These are phyloP conservation scores for Ustilago sp. DNA, from an alignment of 1,284 basidiomycete species.

Conservation along the genomic window DNA sequence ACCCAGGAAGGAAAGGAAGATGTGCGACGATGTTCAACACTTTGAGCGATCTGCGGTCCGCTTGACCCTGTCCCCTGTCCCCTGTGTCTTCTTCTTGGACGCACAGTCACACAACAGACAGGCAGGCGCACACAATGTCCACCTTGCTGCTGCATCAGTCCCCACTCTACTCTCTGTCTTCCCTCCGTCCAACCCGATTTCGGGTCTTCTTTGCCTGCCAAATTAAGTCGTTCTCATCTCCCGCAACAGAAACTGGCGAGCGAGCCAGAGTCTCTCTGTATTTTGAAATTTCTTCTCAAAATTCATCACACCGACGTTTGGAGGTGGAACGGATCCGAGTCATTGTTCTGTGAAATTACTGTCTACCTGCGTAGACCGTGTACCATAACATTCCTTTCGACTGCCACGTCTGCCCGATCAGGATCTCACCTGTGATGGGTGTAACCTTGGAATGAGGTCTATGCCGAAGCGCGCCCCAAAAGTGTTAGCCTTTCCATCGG, in stretches of 20 bases:
- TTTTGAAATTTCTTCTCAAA: slow-evolving; percentile 30
- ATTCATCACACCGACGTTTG: neutral
- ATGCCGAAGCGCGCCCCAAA: slow-evolving; percentile 54
- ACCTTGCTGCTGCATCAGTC: neutral
- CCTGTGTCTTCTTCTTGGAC: neutral
- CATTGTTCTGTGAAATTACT: slow-evolving; percentile 10
- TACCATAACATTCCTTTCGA: neutral
- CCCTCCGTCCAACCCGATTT: neutral
- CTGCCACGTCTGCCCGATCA: neutral
- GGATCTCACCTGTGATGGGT: slow-evolving; percentile 48
- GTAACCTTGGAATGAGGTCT: slow-evolving; percentile 54
- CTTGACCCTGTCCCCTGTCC: slow-evolving; percentile 4
- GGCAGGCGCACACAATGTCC: no score
- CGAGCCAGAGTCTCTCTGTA: neutral
- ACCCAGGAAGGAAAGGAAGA: slow-evolving; percentile 30
- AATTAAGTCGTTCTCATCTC: neutral
- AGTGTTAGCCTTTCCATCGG: slow-evolving; percentile 55
- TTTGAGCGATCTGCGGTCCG: slow-evolving; percentile 8
- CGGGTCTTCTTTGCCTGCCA: slow-evolving; percentile 5
- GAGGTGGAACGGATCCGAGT: slow-evolving; percentile 20
- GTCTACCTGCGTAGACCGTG: slow-evolving; percentile 15
- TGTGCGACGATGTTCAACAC: slow-evolving; percentile 12
- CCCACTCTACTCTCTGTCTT: neutral
- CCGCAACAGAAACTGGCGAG: neutral
- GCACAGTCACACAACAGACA: neutral